Base-by-base conservation (phyloP, 768 basidiomycete species). In the Chalciporus pseudorubinellus region DNA sequence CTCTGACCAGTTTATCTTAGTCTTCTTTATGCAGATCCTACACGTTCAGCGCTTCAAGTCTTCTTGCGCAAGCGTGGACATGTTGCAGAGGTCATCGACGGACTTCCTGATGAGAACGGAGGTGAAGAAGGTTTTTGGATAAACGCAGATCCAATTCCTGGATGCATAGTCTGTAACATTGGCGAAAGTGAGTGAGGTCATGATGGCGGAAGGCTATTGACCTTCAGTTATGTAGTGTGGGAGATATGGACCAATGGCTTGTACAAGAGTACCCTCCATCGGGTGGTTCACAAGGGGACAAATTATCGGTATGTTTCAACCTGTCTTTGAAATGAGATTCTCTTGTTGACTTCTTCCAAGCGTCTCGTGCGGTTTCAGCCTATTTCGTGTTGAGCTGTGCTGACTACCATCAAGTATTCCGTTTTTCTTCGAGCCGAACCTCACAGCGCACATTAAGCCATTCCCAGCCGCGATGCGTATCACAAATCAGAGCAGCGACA, bases 341-440 rank as follows among this genome's bases (percentile, higher is more conserved):
- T 51, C 39, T 16, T 48, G n/a, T 36, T 65, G 40, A 60, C 48
- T 43, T 7, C 41, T 39, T 46, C 21, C 2, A 61, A 89, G 88
- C 9, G 80, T 94, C 36, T 92, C 90, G 84, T 91, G 69, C 58
- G 89, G 38, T 44, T 39, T 51, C 19, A 31, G 40, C 4, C 46
- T 49, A n/a, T 14, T 39, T 14, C 21, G n/a, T 28, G 11, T 34
- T 24, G 38, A 41, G 14, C 5, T 2, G 13, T 16, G 19, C 60
- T 61, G n/a, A 56, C 39, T 12, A 36, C 48, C 39, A 21, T 41
- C 7, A 50, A 92, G 89, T 9, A 78, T 95, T 18, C 94, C 94
- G 0, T 95, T 95, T 72, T 97, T 97, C 77, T 95, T 89, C 56
- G 94, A 95, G 67, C 93, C 94, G 0, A 91, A 89, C 51, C 92